A percentile compares a stretch with the other conserved stretches of the same genome.
Conservation (phyloP, 1,284 basidiomycete genomes). For the Irpex lacteus region DNA sequence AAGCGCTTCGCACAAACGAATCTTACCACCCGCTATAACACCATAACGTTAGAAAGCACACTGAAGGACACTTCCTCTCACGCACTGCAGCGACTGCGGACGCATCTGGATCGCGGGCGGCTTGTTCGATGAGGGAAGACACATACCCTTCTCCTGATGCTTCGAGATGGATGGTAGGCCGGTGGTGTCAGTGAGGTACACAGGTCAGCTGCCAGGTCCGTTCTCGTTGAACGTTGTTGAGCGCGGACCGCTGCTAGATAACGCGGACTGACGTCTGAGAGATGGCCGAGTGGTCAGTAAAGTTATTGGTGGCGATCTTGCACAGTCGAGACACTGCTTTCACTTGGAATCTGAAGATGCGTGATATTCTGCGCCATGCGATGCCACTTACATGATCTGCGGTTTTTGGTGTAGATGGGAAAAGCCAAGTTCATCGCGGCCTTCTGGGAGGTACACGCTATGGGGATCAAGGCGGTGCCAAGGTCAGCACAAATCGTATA, state of each 20-base stretch:
- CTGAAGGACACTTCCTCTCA: neutral
- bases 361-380: neutral
- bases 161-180: neutral
- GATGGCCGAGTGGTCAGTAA: neutral
- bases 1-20: neutral
- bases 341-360: neutral
- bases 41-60: neutral
- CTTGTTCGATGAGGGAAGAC: neutral
- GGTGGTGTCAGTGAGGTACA: neutral
- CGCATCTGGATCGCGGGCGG: neutral
- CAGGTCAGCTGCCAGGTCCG: neutral
- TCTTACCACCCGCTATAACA: neutral
- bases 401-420: neutral
- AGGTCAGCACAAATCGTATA: neutral
- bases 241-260: neutral
- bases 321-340: neutral
- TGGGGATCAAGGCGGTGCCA: neutral
- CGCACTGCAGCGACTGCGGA: neutral
- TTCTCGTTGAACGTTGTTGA: too few relatives aligned
- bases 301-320: neutral
- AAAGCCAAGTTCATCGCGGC: neutral
- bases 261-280: neutral
- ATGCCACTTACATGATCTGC: neutral
- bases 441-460: neutral
- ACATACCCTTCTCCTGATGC: neutral